A percentile compares a stretch with the other conserved stretches of the same genome.
phyloP scores from a whole-genome alignment of 2,329 filamentous ascomycete genomes.

The Volutella citrinella region DNA sequence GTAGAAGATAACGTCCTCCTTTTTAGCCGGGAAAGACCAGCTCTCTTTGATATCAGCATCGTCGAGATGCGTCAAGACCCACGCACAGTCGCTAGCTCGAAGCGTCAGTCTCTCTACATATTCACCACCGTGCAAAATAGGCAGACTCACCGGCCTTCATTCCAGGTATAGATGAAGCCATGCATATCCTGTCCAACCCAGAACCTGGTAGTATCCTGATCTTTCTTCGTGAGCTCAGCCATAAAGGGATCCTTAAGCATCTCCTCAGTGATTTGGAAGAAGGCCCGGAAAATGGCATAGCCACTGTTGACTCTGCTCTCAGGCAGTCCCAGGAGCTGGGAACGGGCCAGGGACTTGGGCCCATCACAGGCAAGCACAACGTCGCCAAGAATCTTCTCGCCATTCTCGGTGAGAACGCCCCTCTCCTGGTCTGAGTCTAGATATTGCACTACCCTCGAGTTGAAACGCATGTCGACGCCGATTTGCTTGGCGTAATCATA shows the following conservation, averaged over 20 bases:
- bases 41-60: neutral
- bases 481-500: slow-evolving; percentile 4
- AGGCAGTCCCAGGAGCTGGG: slow-evolving; percentile 1
- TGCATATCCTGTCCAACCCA: slow-evolving; percentile 8
- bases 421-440: slow-evolving; percentile 4
- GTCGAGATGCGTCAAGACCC: neutral
- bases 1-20: slow-evolving; percentile 1
- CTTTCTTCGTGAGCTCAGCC: neutral
- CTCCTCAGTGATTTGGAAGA: slow-evolving; percentile 5
- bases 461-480: slow-evolving; percentile 4
- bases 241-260: slow-evolving; percentile 3
- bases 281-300: too few species aligned
- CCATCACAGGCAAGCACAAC: slow-evolving; percentile 6
- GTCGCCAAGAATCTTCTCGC: slow-evolving; percentile 2
- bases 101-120: too few species aligned
- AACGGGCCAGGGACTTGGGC: slow-evolving; percentile 5
- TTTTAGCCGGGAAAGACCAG: slow-evolving; percentile 2
- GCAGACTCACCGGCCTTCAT: too few species aligned
- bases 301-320: slow-evolving; percentile 6
- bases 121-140: too few species aligned
- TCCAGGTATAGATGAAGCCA: slow-evolving; percentile 6
- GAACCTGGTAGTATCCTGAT: neutral
- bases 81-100: slow-evolving; percentile 4
- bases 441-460: slow-evolving; percentile 1
- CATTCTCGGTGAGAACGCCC: slow-evolving; percentile 1